Evolutionary conservation across 2,329 filamentous ascomycete genomes (phyloP), one percentile per base, ranked within the genome.

Genomic region (Epichloe baconii): DNA sequence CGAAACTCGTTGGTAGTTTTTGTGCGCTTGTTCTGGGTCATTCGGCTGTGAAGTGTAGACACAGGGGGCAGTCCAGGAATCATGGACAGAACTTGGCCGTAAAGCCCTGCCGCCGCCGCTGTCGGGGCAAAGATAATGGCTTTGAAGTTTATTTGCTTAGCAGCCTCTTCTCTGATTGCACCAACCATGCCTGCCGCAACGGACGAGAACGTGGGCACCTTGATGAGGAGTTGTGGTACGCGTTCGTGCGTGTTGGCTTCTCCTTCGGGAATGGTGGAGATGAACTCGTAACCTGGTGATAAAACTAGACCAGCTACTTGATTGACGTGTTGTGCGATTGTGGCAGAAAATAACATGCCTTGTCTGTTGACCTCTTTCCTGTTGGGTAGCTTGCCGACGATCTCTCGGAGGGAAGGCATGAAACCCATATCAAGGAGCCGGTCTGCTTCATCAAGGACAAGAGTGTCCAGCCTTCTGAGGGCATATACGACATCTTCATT

Each of bases 281-380:
- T 83, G 66, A 85, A 89, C 63, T 86, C 82, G 75, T 91, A 94
- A 50, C 80, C 68, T 11, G 72, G 77, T 55, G 82, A 80, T 62
- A 93, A 78, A 2, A 83, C 86, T 44, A 77, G 65, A 41, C 78
- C 75, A 40, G 89, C 85, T 51, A 94, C 77, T 53, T 83, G 80
- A 62, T 89, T 77, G 49, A 95, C 85, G 63, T 91, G 88, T 23
- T 79, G 78, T 40, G 80, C 83, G 67, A 95, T 85, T 19, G 88
- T 95, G 10, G 88, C 88, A 3, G 84, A 89, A 73, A 93, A 95
- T 45, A 93, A 80, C 73, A 87, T 88, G 47, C 88, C 88, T 56
- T 83, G 81, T 48, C 79, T 68, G 52, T 82, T 73, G 31, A 80
- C 76, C 48, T 74, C 65, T 2, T 70, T 64, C 63, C 82, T 80